These are phyloP conservation scores for Trichoderma pleuroti DNA, from an alignment of 2,329 filamentous ascomycete genomes.

Conservation along the genomic window DNA sequence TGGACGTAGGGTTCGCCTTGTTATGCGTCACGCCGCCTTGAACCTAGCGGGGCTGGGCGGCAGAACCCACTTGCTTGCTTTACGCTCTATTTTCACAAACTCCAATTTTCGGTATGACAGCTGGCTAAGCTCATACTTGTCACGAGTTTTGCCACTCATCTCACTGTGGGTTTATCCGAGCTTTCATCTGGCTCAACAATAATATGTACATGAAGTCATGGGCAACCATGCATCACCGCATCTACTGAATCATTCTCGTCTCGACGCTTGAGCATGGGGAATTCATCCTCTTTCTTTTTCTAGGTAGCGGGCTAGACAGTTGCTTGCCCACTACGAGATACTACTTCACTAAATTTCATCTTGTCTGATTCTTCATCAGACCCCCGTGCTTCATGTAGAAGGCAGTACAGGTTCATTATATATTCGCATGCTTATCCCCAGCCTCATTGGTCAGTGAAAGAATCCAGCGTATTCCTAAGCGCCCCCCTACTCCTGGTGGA, in stretches of 20 bases:
- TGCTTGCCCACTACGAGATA: neutral
- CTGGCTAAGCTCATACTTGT: neutral
- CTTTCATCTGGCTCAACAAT: too few species aligned
- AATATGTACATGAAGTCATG: too few species aligned
- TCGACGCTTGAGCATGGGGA: neutral
- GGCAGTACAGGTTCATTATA: neutral
- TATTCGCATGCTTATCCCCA: constrained; percentile 10
- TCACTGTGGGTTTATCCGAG: neutral
- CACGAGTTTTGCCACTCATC: neutral
- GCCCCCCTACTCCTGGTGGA: neutral
- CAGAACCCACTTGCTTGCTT: constrained; percentile 3
- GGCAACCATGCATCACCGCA: neutral
- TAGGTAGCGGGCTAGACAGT: neutral
- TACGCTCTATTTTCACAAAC: neutral
- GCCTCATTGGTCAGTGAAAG: constrained; percentile 10
- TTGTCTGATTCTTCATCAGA: neutral
- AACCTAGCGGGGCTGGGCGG: constrained; percentile 5
- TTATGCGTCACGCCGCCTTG: constrained; percentile 19
- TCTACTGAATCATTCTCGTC: neutral
- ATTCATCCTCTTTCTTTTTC: neutral
- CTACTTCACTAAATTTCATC: constrained; percentile 2
- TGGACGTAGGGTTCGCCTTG: constrained; percentile 1
- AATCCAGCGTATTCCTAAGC: constrained; percentile 4
- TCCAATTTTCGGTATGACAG: neutral
- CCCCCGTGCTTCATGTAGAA: neutral